Evolutionary conservation across 148 eudicot genomes (phyloP).

Genomic region (Camellia granthamiana): DNA sequence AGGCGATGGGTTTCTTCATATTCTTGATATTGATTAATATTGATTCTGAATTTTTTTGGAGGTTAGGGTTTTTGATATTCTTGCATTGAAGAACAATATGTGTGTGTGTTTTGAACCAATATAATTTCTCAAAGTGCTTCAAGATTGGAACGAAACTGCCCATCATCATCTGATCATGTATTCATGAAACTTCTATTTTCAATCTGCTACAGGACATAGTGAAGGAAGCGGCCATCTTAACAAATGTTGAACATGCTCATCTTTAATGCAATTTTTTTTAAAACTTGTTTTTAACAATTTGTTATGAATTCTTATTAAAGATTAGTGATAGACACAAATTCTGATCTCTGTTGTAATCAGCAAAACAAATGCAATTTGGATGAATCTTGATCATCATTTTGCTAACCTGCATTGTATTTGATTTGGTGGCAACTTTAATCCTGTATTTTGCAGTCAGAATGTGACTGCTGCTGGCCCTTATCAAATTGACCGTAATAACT

Average conservation of each 20-base stretch:
- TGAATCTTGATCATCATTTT: background rate
- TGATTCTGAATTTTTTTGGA: no score
- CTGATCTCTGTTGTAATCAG: no score
- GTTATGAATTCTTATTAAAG: background rate
- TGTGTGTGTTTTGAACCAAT: no score
- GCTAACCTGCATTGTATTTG: background rate
- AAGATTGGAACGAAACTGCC: no score
- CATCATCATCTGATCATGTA: no score
- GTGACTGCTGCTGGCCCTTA: background rate
- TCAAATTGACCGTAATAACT: background rate
- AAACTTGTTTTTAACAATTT: background rate
- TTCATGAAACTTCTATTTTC: background rate
- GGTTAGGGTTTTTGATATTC: no score
- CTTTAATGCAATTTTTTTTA: background rate
- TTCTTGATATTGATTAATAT: no score
- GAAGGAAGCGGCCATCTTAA: background rate
- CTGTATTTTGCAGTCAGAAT: background rate
- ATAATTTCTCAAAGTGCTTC: no score
- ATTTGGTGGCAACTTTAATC: background rate
- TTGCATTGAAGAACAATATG: no score
- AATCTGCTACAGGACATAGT: background rate
- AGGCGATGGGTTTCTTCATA: no score
- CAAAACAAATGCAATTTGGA: background rate
- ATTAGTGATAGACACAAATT: background rate
- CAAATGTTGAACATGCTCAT: background rate